Conservation (phyloP, 1,284 basidiomycete genomes). For the Melanopsichium pennsylvanicum region DNA sequence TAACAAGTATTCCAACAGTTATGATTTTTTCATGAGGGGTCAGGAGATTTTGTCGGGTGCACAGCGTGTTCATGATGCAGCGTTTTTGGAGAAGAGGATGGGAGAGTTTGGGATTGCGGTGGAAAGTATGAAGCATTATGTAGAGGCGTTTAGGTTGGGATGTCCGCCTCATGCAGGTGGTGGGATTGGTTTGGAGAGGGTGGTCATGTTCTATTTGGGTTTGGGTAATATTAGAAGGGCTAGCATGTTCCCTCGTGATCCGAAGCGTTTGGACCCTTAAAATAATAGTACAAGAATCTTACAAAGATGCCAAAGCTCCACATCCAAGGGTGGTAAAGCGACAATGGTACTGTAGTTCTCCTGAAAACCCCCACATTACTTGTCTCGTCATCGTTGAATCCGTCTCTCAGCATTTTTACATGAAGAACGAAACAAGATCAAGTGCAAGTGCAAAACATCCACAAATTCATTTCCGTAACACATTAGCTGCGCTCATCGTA, state of each 20-base stretch:
- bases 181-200: constrained; percentile 81
- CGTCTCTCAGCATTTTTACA: constrained; percentile 88
- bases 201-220: constrained; percentile 81
- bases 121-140: constrained; percentile 84
- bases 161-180: constrained; percentile 79
- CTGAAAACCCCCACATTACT: no score
- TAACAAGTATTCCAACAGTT: constrained; percentile 83
- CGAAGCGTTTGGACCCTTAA: constrained; percentile 65
- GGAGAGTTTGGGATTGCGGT: constrained; percentile 77
- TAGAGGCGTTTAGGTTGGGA: constrained; percentile 93
- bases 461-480: no score
- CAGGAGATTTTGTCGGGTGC: constrained; percentile 98
- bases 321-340: no score
- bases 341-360: constrained; percentile 20
- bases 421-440: no score
- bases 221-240: constrained; percentile 90
- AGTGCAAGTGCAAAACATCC: no score
- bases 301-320: no score
- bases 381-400: constrained; percentile 92
- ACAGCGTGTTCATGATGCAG: constrained; percentile 92
- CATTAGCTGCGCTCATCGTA: no score
- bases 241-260: constrained; percentile 82
- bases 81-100: constrained; percentile 84
- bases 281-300: no score
- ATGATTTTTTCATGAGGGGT: constrained; percentile 99